Evolutionary conservation across 257 asterid genomes (phyloP), one percentile per base, ranked within the genome.

Genomic region (Verbena officinalis): DNA sequence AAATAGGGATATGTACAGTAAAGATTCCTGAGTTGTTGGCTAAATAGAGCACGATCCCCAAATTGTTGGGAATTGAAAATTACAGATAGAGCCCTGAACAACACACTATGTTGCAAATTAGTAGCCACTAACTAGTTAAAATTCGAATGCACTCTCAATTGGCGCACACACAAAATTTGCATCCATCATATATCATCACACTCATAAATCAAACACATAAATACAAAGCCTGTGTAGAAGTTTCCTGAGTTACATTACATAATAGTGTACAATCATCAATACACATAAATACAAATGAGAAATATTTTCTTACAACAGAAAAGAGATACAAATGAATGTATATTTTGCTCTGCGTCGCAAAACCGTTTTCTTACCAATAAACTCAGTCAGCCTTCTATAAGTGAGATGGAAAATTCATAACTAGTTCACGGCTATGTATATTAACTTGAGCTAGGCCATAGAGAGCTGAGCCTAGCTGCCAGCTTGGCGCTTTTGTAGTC

Each of bases 401-500:
- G n/a, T n/a, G 52, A 31, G 19, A 27, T 64, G 51, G 33, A 34
- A 3, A 20, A 63, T 7, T 5, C 55, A 43, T 44, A 20, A 27
- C 8, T 2, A 38, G 21, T 22, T 9, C 34, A 51, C 22, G 38
- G 42, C 11, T 27, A 11, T 61, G 24, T 46, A n/a, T 27, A 48
- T 65, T 59, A 71, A 62, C 71, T 71, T 9, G 78, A 63, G 77
- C 77, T 62, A 11, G 67, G 58, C 73, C 81, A 90, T 78, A 90
- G 82, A 55, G 96, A 88, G 80, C 92, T 78, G 44, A 94, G 98
- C 73, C 62, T 77, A 33, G 95, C 70, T 54, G 96, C 98, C 74
- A 94, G 87, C 77, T 94, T 94, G 49, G 95, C 99, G 56, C 96
- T 94, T 87, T 90, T 94, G 86, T 81, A 94, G 81, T 94, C 99